phyloP scores from a whole-genome alignment of 257 asterid species.

The Primulina eburnea region DNA sequence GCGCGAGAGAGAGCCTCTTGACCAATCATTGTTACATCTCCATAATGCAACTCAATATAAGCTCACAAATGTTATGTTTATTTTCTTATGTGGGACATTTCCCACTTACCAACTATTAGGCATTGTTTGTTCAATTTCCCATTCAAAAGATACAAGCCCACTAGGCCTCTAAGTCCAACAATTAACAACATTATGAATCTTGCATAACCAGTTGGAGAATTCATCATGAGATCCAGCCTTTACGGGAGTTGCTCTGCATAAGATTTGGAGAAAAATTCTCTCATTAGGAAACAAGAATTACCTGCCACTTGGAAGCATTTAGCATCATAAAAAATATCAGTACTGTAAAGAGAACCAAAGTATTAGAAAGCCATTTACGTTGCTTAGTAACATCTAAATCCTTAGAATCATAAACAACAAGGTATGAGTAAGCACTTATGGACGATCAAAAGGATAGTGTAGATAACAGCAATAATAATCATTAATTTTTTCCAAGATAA shows the following conservation, averaged over 20 bases:
- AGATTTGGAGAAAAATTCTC: not conserved
- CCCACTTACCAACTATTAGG: no score
- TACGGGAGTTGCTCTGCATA: constrained; percentile 72
- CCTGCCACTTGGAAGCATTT: not conserved
- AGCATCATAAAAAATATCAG: not conserved
- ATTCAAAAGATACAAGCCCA: no score
- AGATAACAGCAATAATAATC: not conserved
- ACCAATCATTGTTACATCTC: no score
- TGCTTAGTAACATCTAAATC: not conserved
- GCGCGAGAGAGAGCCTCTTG: no score
- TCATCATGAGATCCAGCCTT: constrained; percentile 79
- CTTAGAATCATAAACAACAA: not conserved
- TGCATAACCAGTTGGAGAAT: constrained; percentile 85
- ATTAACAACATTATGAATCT: constrained; percentile 81
- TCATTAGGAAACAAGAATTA: not conserved
- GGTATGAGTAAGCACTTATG: no score
- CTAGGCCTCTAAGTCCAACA: no score
- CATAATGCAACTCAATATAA: no score
- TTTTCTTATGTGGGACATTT: no score
- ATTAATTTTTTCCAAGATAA: not conserved
- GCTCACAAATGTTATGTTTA: no score
- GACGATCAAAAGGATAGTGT: not conserved
- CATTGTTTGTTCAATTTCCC: no score
- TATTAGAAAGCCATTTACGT: not conserved
- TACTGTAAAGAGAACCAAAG: not conserved